phyloP scores from a whole-genome alignment of 2,329 filamentous ascomycete genomes.

The Fusarium incarnatum region DNA sequence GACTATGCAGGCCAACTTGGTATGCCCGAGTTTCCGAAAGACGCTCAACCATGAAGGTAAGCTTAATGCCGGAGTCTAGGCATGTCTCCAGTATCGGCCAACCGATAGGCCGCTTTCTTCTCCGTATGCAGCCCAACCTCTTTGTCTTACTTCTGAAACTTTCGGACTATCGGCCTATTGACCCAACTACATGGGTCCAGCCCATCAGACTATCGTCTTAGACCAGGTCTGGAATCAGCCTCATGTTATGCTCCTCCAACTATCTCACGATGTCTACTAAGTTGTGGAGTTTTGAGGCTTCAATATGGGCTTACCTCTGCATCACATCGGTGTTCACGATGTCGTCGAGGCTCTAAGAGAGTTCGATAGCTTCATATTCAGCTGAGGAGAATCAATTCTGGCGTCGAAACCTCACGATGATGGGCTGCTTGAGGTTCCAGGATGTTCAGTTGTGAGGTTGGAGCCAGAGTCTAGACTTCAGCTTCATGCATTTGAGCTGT shows the following conservation, averaged over 20 bases:
- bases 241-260: not conserved
- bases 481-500: not conserved
- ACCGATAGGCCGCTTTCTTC: not conserved
- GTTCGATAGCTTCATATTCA: conserved; percentile 22
- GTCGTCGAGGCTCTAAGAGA: not conserved
- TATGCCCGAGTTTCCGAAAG: not conserved
- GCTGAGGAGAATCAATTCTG: not conserved
- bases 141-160: too few relatives aligned
- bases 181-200: not conserved
- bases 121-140: not conserved
- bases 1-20: not conserved
- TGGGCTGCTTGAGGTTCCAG: not conserved
- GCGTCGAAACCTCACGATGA: not conserved
- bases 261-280: not conserved
- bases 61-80: not conserved
- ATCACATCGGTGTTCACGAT: not conserved
- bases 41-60: not conserved
- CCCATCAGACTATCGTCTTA: not conserved
- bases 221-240: conserved; percentile 6
- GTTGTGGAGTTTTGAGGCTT: not conserved
- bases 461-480: fast-evolving
- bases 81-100: not conserved
- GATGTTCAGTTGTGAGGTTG: not conserved
- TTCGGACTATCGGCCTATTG: not conserved
- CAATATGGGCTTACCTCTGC: not conserved